A percentile compares a stretch with the other conserved stretches of the same genome.
Conservation (phyloP, 441 rosid species). For the Croton laevigatus region DNA sequence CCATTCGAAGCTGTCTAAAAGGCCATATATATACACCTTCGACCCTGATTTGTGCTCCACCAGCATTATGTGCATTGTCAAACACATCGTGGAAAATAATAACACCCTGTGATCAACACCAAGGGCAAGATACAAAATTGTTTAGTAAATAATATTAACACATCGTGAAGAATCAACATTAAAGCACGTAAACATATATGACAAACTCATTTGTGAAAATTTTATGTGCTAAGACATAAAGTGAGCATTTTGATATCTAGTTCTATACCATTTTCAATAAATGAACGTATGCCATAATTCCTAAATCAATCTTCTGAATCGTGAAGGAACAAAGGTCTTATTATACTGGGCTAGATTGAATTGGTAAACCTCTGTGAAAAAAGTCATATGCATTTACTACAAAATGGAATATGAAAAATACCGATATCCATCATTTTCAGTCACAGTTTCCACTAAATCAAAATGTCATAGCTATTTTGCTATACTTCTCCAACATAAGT, state of each 20-base stretch:
- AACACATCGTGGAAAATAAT: constrained; percentile 93
- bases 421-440: not conserved
- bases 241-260: not conserved
- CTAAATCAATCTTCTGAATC: not conserved
- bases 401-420: not conserved
- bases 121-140: constrained; percentile 10
- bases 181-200: not conserved
- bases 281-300: not conserved
- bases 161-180: constrained; percentile 5
- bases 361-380: not conserved
- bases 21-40: constrained; percentile 99
- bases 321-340: not conserved
- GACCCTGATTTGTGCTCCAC: constrained; percentile 89
- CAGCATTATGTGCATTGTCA: constrained; percentile 84
- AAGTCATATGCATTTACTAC: not conserved
- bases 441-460: not conserved
- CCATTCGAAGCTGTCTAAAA: constrained; percentile 96
- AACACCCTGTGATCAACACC: constrained; percentile 64
- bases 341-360: not conserved
- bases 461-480: not conserved
- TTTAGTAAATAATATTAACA: not conserved
- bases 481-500: not conserved
- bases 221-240: not conserved
- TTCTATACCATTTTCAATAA: not conserved
- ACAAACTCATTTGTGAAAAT: not conserved